These are phyloP conservation scores for Scytalidium sp. DNA, from an alignment of 2,329 filamentous ascomycete genomes.

Conservation along the genomic window DNA sequence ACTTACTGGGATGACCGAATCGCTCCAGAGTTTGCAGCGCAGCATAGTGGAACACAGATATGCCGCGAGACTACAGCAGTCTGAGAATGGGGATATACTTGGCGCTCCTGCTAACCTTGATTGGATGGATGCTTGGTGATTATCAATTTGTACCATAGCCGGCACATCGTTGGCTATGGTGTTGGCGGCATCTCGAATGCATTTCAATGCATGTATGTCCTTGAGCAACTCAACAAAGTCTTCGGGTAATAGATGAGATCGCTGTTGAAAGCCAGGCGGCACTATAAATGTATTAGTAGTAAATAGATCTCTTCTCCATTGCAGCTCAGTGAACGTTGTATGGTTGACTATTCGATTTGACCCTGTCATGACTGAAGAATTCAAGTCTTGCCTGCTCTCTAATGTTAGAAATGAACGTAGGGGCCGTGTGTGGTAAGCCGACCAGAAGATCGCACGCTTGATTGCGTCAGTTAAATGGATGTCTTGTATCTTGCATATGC, in stretches of 20 bases:
- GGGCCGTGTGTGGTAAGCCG: conserved; percentile 7
- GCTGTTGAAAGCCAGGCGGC: conserved; percentile 30
- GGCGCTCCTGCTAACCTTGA: conserved; percentile 31
- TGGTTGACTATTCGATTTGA: conserved; percentile 37
- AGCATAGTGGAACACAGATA: conserved; percentile 39
- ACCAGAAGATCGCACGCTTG: conserved; percentile 45
- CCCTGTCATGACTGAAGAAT: conserved; percentile 35
- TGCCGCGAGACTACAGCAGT: conserved; percentile 36
- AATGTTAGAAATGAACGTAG: conserved; percentile 6
- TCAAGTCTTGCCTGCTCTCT: conserved; percentile 38
- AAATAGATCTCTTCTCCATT: conserved; percentile 35
- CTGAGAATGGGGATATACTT: conserved; percentile 18
- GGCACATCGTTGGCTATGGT: conserved; percentile 16
- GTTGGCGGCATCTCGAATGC: conserved; percentile 29
- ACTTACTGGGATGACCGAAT: conserved; percentile 36
- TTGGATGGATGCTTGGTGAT: conserved; percentile 40
- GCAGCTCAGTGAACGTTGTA: conserved; percentile 37
- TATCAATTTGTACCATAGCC: conserved; percentile 32
- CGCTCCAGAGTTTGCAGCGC: conserved; percentile 37
- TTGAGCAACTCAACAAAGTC: conserved; percentile 34
- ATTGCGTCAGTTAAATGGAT: conserved; percentile 34
- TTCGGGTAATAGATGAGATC: conserved; percentile 19
- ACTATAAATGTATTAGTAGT: conserved; percentile 26
- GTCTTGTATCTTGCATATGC: conserved; percentile 25
- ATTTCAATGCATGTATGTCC: conserved; percentile 36